phyloP scores from a whole-genome alignment of 106 monocot species.

The Dendrobium catenatum region DNA sequence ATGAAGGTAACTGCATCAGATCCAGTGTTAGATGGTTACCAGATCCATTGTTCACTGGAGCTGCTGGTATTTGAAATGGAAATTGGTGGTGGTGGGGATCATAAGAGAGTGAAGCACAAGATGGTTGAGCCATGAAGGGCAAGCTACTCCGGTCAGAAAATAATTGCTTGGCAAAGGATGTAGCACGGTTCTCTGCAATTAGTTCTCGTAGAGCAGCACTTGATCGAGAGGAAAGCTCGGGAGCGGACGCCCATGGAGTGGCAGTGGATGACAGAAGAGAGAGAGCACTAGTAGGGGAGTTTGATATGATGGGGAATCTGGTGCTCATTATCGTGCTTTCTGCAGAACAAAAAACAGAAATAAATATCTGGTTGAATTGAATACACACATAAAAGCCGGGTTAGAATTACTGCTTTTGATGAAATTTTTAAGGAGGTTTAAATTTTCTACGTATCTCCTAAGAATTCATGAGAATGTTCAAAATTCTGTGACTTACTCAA shows the following conservation, averaged over 20 bases:
- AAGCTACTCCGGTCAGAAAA: constrained; percentile 9
- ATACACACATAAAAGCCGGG: no score
- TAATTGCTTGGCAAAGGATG: constrained; percentile 33
- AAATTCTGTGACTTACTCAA: no score
- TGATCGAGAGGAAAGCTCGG: constrained; percentile 54
- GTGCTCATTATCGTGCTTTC: constrained; percentile 13
- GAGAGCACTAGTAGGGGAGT: constrained; percentile 60
- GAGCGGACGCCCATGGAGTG: constrained; percentile 31
- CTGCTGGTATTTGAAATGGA: constrained; percentile 5
- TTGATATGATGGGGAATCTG: constrained; percentile 19
- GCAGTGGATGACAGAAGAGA: constrained; percentile 82
- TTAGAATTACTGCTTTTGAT: no score
- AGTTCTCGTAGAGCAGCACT: constrained; percentile 60
- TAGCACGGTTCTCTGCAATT: constrained; percentile 70
- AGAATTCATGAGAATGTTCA: no score
- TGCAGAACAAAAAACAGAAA: background rate
- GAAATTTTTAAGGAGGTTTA: no score
- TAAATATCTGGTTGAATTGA: no score
- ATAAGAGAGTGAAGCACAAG: background rate
- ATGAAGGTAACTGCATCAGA: constrained; percentile 39
- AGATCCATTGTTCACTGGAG: constrained; percentile 1
- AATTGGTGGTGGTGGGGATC: constrained; percentile 12
- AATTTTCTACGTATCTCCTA: no score
- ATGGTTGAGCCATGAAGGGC: no score
- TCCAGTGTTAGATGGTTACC: constrained; percentile 37